These are phyloP conservation scores for Thielaviopsis cerberus DNA, from an alignment of 2,329 filamentous ascomycete species.

Conservation along the genomic window DNA sequence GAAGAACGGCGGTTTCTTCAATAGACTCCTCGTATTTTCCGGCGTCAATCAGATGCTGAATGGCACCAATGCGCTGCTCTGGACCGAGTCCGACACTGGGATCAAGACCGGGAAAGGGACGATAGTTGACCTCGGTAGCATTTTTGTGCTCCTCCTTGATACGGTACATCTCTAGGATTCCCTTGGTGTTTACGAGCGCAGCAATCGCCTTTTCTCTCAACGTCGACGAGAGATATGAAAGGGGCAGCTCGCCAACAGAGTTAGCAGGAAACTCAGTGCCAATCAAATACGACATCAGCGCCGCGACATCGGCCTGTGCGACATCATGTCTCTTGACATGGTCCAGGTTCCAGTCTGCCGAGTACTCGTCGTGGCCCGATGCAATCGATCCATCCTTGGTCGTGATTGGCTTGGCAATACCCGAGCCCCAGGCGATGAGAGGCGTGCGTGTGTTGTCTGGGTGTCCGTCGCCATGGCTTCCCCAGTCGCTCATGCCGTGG, in stretches of 20 bases:
- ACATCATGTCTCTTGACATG: slow-evolving; percentile 76
- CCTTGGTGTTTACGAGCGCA: slow-evolving; percentile 63
- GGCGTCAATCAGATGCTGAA: slow-evolving; percentile 47
- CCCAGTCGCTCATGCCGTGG: slow-evolving; percentile 98
- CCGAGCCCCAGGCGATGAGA: slow-evolving; percentile 81
- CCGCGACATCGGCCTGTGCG: slow-evolving; percentile 79
- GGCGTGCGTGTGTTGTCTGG: slow-evolving; percentile 93
- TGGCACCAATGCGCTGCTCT: slow-evolving; percentile 47
- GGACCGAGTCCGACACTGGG: slow-evolving; percentile 38
- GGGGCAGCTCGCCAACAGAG: slow-evolving; percentile 79
- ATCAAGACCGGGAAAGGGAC: slow-evolving; percentile 53
- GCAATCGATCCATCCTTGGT: slow-evolving; percentile 33
- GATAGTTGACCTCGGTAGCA: slow-evolving; percentile 55
- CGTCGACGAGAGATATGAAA: slow-evolving; percentile 59
- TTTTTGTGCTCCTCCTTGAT: slow-evolving; percentile 82
- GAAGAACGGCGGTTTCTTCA: slow-evolving; percentile 53
- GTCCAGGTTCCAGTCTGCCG: slow-evolving; percentile 70
- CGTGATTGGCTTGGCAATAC: slow-evolving; percentile 56
- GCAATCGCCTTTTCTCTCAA: slow-evolving; percentile 66
- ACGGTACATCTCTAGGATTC: slow-evolving; percentile 86
- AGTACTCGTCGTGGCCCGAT: slow-evolving; percentile 79
- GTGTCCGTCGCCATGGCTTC: slow-evolving; percentile 95
- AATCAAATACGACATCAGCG: slow-evolving; percentile 82
- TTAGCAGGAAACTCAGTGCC: slow-evolving; percentile 87
- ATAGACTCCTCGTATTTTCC: slow-evolving; percentile 62